Evolutionary conservation across 495 filamentous ascomycete species (phyloP).

Genomic region (Annulohypoxylon moriforme): DNA sequence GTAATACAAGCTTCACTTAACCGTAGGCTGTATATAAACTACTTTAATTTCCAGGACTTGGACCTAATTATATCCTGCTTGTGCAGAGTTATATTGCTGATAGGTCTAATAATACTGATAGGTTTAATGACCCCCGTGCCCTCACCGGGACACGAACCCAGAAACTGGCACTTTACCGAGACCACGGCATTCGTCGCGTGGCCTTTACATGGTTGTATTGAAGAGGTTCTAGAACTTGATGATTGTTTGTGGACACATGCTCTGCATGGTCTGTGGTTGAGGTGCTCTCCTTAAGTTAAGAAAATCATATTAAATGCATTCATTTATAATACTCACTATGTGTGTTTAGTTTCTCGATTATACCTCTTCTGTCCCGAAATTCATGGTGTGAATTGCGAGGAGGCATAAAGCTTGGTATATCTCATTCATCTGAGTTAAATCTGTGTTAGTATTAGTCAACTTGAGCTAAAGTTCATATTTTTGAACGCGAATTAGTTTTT

Average conservation of each 20-base stretch:
- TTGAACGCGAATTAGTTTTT: too few species aligned
- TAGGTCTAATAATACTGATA: slow-evolving; percentile 7
- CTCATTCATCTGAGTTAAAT: too few species aligned
- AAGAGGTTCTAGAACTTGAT: not conserved
- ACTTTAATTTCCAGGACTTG: slow-evolving; percentile 13
- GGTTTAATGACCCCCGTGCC: not conserved
- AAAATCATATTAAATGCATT: too few species aligned
- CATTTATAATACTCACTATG: too few species aligned
- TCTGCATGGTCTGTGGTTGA: not conserved
- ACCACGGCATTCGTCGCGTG: not conserved
- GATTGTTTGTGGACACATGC: not conserved
- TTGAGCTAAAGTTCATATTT: too few species aligned
- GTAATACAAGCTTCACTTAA: slow-evolving; percentile 20
- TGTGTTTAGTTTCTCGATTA: too few species aligned
- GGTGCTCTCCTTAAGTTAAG: too few species aligned
- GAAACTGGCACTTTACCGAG: not conserved
- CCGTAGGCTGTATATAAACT: slow-evolving; percentile 31
- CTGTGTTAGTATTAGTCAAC: too few species aligned
- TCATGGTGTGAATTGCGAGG: too few species aligned
- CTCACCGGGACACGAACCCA: not conserved
- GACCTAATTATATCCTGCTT: slow-evolving; percentile 12
- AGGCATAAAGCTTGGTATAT: too few species aligned
- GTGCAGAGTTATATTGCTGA: slow-evolving; percentile 6
- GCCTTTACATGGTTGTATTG: not conserved
- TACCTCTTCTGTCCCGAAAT: too few species aligned